Evolutionary conservation across 306 rosid genomes (phyloP), one percentile per base, ranked within the genome.

Genomic region (Arachis hypogaea): DNA sequence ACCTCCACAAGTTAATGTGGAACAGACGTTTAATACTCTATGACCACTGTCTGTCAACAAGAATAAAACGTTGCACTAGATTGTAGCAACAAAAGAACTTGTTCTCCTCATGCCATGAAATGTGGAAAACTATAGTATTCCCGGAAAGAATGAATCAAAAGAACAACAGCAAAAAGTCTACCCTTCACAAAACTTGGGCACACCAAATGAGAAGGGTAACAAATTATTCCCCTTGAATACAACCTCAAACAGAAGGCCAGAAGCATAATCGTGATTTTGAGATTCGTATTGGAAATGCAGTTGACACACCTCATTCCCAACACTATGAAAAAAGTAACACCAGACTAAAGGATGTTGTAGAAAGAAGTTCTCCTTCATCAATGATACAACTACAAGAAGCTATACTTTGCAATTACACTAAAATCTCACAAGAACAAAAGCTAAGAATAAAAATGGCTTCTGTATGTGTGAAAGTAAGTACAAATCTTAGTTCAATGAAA

Each of bases 351-450:
- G 75, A 56, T 70, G 65, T 70, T 70, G 43, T 55, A 70, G 29
- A 47, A 22, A 69, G 63, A 55, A 41, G 74, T 55, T 40, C 54
- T 57, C 73, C 64, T 42, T 70, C 49, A 56, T 57, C 54, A 56
- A 42, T 22, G 61, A 10, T 18, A 70, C 61, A 22, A 57, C 29
- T 22, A 57, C 9, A 56, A 70, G 16, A 41, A 70, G n/a, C 43
- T 16, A 41, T 52, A 68, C 4, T 68, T 51, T 44, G 47, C 52
- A 51, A 61, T 50, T 33, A 73, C 30, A 73, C 11, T 2, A 69
- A 14, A 30, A 68, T 5, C n/a, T 33, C 38, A 68, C 2, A 29
- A 47, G 45, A 68, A 16, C 10, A 9, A 52, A 52, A 52, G 41
- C 30, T 28, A 61, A 56, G 8, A 72, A 49, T 16, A 38, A 59